Evolutionary conservation across 2,329 filamentous ascomycete species (phyloP), one percentile per base, ranked within the genome.

Genomic region (Paecilomyces sp.): DNA sequence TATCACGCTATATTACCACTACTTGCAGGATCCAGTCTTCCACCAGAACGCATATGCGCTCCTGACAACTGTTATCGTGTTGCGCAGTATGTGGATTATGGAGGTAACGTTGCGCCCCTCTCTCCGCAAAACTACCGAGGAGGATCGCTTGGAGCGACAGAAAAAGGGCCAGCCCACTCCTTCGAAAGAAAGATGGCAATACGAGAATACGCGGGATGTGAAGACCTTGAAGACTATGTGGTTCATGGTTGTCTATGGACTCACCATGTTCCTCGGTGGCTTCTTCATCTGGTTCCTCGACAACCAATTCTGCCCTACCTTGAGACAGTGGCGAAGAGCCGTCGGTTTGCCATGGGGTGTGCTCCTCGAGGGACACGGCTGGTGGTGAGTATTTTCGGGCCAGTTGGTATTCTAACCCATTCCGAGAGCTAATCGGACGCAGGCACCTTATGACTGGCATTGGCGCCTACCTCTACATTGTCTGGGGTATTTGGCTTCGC

Each of bases 391-490:
- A 33, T 53, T 4, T 65, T 60, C 34, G 8, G 8, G 54, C 61
- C 51, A 22, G 30, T 50, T 28, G n/a, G 3, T n/a, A 30, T 24
- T 31, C 11, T 47, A 30, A 12, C 24, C 55, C 24, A 33, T 60
- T 53, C 28, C 51, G 3, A 55, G 28, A 47, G 28, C 34, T 58
- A 31, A n/a, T 55, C 33, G 33, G 31, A 33, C 31, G 6, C 57
- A 82, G 88, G 88, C 90, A 93, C 75, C 69, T 93, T 41, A 87
- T 93, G 82, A 94, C 91, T 0, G 90, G 90, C 12, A 79, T 88
- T 36, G 91, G 91, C 71, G 90, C 90, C 15, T 95, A 95, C 73
- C 89, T 88, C 70, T 91, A 93, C 71, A 91, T 95, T 65, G 79
- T 86, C 13, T 95, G 91, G 90, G 88, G 90, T 13, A 86, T 92